Base-by-base conservation (phyloP, 2,329 filamentous ascomycete species). In the Xylaria arbuscula region DNA sequence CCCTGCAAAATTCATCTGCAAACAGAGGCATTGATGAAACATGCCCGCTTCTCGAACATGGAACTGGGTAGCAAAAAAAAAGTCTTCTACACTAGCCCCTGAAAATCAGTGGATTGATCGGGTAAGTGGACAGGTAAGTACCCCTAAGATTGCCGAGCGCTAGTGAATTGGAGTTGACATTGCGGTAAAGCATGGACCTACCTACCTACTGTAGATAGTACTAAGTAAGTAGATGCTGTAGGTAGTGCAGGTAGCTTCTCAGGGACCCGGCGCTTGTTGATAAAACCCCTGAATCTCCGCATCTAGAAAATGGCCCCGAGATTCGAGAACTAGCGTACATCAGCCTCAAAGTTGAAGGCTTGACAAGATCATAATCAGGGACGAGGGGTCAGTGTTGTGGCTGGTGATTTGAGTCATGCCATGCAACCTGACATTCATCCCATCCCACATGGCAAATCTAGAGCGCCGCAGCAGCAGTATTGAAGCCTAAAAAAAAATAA, bases 1-100 rank as follows among this genome's bases (percentile, higher is more conserved):
- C 24, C 48, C 17, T 34, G 38, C n/a, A 36, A 54, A 45, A 62
- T 45, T 45, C 50, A 54, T 22, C 50, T 54, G 50, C 48, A 54
- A 54, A 54, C 45, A 58, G 55, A 64, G 4, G 53, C 50, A 40
- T 64, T 34, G 60, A 60, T 69, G 67, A 69, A 69, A 69, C 67
- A 54, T n/a, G 15, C 19, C 10, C 36, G 34, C 42, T 34, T 28
- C 57, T 62, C 51, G n/a, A 50, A 55, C 24, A 57, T 32, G 57
- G 50, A 38, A 19, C 13, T 34, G 19, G 48, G 45, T 4, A 56
- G 42, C 22, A 24, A 62, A 28, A 38, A 45, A 54, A 54, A 11
- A 4, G 24, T 11, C n/a, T n/a, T n/a, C n/a, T n/a, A n/a, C n/a
- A 36, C 32, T 32, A 28, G 56, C 60, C 60, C 62, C 66, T 65